phyloP scores from a whole-genome alignment of 805 yeast species.

The Sugiyamaella americana region DNA sequence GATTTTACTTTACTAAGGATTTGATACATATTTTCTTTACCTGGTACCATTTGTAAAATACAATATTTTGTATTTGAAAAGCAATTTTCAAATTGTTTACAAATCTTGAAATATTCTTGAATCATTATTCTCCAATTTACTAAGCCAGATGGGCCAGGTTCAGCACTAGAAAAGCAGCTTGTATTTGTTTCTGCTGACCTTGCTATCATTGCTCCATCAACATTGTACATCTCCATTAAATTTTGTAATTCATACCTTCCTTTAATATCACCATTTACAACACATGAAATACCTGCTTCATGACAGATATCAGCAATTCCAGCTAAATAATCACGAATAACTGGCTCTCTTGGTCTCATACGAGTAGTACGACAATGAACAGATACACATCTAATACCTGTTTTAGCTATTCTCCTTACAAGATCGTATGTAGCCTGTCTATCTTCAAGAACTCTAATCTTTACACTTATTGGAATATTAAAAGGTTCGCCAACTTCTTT shows the following conservation, averaged over 20 bases:
- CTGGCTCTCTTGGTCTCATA: slow-evolving; percentile 79
- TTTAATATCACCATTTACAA: slow-evolving; percentile 74
- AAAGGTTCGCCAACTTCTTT: slow-evolving; percentile 72
- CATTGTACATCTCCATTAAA: slow-evolving; percentile 48
- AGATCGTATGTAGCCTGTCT: slow-evolving; percentile 55
- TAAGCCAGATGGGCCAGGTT: slow-evolving; percentile 26
- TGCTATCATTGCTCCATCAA: slow-evolving; percentile 88
- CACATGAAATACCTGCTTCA: slow-evolving; percentile 58
- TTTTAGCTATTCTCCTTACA: slow-evolving; percentile 51
- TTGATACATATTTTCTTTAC: slow-evolving; percentile 57
- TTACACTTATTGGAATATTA: slow-evolving; percentile 79
- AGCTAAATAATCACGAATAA: slow-evolving; percentile 63
- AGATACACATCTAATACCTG: slow-evolving; percentile 83
- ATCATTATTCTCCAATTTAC: slow-evolving; percentile 51
- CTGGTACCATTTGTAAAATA: slow-evolving; percentile 71
- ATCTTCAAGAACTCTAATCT: slow-evolving; percentile 71
- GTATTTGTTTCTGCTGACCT: slow-evolving; percentile 85
- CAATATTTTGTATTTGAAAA: slow-evolving; percentile 76
- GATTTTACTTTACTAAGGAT: slow-evolving; percentile 51
- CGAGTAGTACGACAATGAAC: slow-evolving; percentile 85
- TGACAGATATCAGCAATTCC: slow-evolving; percentile 58
- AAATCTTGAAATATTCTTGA: slow-evolving; percentile 50
- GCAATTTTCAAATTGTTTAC: slow-evolving; percentile 53
- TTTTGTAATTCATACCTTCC: slow-evolving; percentile 47
- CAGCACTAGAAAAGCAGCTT: slow-evolving; percentile 48